Evolutionary conservation across 2,329 filamentous ascomycete species (phyloP).

Genomic region (Geosmithia flava): DNA sequence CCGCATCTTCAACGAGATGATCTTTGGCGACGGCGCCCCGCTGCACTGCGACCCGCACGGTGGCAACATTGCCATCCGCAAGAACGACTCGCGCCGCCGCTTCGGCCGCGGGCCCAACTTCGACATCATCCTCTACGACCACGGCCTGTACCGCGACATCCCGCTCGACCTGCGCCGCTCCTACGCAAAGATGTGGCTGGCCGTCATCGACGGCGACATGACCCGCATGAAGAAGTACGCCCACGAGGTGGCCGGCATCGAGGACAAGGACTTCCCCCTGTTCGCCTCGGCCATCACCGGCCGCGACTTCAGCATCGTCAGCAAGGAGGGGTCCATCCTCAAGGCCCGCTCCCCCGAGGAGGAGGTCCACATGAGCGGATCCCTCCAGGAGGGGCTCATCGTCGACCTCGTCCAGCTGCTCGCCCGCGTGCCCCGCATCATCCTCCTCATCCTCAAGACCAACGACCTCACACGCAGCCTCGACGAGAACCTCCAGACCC

Average conservation of each 20-base stretch:
- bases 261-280: slow-evolving; percentile 80
- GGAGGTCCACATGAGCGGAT: slow-evolving; percentile 74
- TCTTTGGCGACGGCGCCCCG: slow-evolving; percentile 79
- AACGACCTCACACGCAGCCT: slow-evolving; percentile 91
- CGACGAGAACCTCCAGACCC: slow-evolving; percentile 78
- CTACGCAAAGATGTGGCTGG: slow-evolving; percentile 96
- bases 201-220: slow-evolving; percentile 85
- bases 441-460: slow-evolving; percentile 91
- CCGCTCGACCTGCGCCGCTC: slow-evolving; percentile 64
- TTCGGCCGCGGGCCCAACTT: slow-evolving; percentile 57
- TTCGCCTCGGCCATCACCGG: slow-evolving; percentile 96
- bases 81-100: slow-evolving; percentile 48
- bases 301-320: slow-evolving; percentile 72
- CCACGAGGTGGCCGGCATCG: slow-evolving; percentile 77
- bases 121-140: slow-evolving; percentile 91
- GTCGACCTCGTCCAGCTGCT: slow-evolving; percentile 81
- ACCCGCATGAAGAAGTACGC: slow-evolving; percentile 78
- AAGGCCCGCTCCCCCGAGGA: slow-evolving; percentile 58
- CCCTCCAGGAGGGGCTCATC: slow-evolving; percentile 77
- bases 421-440: slow-evolving; percentile 79
- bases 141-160: slow-evolving; percentile 92
- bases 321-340: slow-evolving; percentile 41
- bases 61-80: slow-evolving; percentile 85
- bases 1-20: slow-evolving; percentile 98
- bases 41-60: slow-evolving; percentile 96